Evolutionary conservation across 2,329 filamentous ascomycete genomes (phyloP), one percentile per base, ranked within the genome.

Genomic region (Achaetomium macrosporum): DNA sequence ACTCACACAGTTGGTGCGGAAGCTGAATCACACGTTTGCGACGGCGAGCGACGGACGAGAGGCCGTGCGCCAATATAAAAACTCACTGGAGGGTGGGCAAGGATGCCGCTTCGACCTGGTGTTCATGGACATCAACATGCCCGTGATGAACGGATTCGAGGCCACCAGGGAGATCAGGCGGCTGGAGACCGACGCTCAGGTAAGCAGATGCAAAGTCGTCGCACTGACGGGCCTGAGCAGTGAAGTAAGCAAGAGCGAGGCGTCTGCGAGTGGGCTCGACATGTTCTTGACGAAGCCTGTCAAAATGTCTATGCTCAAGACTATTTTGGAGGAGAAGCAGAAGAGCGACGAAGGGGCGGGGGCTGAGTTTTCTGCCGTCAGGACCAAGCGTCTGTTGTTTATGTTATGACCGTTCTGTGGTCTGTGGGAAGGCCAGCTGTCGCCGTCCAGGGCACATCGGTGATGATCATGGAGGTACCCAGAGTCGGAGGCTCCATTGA

Each of bases 201-300:
- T 49, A 5, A 39, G 41, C 4, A 44, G 50, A 15, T 53, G 51
- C 51, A 57, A 52, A 41, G 50, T 78, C 25, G 73, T 76, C 13
- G 75, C 75, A 0, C 61, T 78, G 5, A 76, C 74, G 0, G 75
- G 75, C 0, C 65, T 76, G 2, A 74, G 71, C 1, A 73, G 71
- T 49, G 67, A 69, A 0, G 65, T 67, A 19, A 73, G 71, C 12
- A 68, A 73, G 43, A 68, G 72, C 50, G 74, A 77, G 55, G 74
- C 74, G 0, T 70, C 72, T 41, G 70, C 68, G 11, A 71, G 68
- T 44, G 75, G 75, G 0, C 67, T 75, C 16, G 73, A 77, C 57
- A 50, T 75, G 5, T 77, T 76, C 53, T 57, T 77, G 45, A 75
- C 74, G 42, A 78, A 77, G 59, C 75, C 75, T 1, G 72, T 77